Percentiles rank a stretch among this genome's conserved stretches.
Conservation (phyloP, 306 rosid genomes). For the Cicer cuneatum region DNA sequence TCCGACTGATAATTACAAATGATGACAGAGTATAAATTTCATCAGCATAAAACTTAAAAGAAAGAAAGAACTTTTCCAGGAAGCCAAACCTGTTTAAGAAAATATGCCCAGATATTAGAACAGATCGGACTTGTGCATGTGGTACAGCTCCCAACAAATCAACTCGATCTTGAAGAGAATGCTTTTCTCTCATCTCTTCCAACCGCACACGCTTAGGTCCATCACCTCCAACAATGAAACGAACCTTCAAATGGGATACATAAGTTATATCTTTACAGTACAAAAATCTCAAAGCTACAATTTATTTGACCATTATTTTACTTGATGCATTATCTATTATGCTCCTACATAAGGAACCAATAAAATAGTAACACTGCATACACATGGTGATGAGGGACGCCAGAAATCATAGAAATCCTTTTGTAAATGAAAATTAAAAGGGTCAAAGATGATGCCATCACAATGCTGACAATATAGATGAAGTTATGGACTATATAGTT, state of each 20-base stretch:
- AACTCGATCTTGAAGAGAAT: constrained; percentile 93
- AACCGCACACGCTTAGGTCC: constrained; percentile 93
- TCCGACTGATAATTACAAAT: constrained; percentile 28
- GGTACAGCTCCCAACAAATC: constrained; percentile 93
- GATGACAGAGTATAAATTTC: constrained; percentile 7
- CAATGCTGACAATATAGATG: not conserved
- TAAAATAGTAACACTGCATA: not conserved
- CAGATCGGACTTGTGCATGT: constrained; percentile 76
- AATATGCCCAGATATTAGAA: constrained; percentile 83
- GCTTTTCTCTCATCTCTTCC: constrained; percentile 97
- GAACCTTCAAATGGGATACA: constrained; percentile 64
- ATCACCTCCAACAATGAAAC: constrained; percentile 88
- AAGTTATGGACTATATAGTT: constrained; percentile 1
- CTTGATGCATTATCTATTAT: not conserved
- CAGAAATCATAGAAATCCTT: not conserved
- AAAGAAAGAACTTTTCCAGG: not conserved
- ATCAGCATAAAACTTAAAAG: constrained; percentile 26
- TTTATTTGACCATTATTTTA: constrained; percentile 23
- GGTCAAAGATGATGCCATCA: constrained; percentile 6
- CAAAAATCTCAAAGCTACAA: constrained; percentile 5
- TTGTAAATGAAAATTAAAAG: not conserved
- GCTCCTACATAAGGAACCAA: too few species aligned
- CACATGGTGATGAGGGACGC: not conserved
- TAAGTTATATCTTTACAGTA: constrained; percentile 39
- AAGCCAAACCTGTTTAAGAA: constrained; percentile 81